phyloP scores from a whole-genome alignment of 2,329 filamentous ascomycete species.

The Fusarium metavorans region DNA sequence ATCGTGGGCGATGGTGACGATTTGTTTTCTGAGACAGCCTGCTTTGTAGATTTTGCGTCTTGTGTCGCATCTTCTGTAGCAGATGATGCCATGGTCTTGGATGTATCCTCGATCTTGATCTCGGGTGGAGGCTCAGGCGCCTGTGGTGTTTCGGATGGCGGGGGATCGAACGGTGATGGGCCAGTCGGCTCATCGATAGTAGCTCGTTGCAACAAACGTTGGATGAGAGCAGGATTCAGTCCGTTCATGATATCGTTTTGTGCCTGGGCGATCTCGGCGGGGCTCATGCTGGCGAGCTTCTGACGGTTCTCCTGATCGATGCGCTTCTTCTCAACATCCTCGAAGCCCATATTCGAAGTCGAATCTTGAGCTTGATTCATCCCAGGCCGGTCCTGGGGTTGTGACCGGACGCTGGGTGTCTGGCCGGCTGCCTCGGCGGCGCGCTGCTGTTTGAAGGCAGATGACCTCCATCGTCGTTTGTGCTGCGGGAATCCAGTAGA shows the following conservation, averaged over 20 bases:
- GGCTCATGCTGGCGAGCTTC: slow-evolving; percentile 81
- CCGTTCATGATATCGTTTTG: slow-evolving; percentile 83
- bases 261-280: slow-evolving; percentile 83
- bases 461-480: slow-evolving; percentile 79
- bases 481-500: slow-evolving; percentile 88
- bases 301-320: slow-evolving; percentile 88
- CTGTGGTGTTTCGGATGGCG: slow-evolving; percentile 31
- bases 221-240: slow-evolving; percentile 79
- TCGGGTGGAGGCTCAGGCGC: slow-evolving; percentile 41
- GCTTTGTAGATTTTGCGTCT: slow-evolving; percentile 1
- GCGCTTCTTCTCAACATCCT: slow-evolving; percentile 71
- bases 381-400: slow-evolving; percentile 10
- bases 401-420: slow-evolving; percentile 1
- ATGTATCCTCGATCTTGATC: slow-evolving; percentile 52
- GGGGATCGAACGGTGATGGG: slow-evolving; percentile 58
- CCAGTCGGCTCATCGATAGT: slow-evolving; percentile 75
- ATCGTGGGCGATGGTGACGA: background rate
- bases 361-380: background rate
- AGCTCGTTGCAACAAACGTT: slow-evolving; percentile 80
- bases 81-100: slow-evolving; percentile 20
- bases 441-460: slow-evolving; percentile 79
- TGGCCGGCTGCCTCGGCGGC: slow-evolving; percentile 38
- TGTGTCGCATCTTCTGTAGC: background rate
- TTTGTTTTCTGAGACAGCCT: background rate
- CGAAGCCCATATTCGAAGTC: slow-evolving; percentile 40